Base-by-base conservation (phyloP, 768 basidiomycete genomes). In the Panaeolus cyanescens region DNA sequence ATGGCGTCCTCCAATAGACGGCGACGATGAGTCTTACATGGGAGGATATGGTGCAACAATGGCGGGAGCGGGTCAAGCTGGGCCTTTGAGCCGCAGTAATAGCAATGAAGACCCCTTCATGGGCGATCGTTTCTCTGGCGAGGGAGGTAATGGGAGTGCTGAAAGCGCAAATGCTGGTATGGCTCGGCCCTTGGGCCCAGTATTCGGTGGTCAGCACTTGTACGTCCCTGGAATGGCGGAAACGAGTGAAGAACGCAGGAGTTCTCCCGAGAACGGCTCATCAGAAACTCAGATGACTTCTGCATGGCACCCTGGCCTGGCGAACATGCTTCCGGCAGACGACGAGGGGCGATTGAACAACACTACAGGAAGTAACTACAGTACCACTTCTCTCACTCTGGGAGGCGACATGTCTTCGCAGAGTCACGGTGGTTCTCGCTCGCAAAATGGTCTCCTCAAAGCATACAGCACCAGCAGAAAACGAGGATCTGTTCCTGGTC, bases 1-100 rank as follows among this genome's bases (percentile, higher is more conserved):
- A 17, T 77, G 75, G 75, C 66, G 72, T 36, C 70, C 71, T 13
- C 75, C 78, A 17, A 62, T 77, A 32, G 74, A 72, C 15, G 45
- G 45, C 10, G 72, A 75, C 20, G 71, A 67, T 39, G 65, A 65
- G 3, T 67, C 64, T 15, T 65, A 62, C 39, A 42, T 54, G 13
- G 61, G 59, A 12, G 45, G 58, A 20, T 37, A 54, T 32, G 58
- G 61, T 1, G 45, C 45, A 15, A 28, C 45, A 15, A 28, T 50
- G 37, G 5, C 31, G 25, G 30, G 59, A 28, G 30, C 32, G 19
- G 61, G 59, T 22, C 30, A 61, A 42, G 28, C 22, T 25, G 36
- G 61, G 30, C 57, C 60, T 25, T 59, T 56, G 20, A 50, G 42
- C 32, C 39, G 61, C 12, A 50, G 45, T 15, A 61, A 32, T 64